phyloP scores from a whole-genome alignment of 176 grass and related monocot genomes.

The Phyllostachys edulis region DNA sequence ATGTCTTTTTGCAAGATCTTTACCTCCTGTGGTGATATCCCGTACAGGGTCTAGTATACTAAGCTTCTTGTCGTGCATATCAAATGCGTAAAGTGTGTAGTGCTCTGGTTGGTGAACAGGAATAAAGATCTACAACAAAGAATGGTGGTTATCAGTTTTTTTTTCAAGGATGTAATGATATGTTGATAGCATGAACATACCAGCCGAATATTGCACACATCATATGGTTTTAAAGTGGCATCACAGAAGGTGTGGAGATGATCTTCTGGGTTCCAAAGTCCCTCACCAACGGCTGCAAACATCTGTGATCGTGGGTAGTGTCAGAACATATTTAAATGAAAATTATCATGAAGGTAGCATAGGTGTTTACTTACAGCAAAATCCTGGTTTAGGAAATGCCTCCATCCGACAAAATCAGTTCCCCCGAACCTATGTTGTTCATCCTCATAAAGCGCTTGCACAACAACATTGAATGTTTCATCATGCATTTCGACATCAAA shows the following conservation, averaged over 20 bases:
- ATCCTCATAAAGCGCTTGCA: background rate
- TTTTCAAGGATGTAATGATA: accelerated
- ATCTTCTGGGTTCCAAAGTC: background rate
- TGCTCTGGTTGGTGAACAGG: background rate
- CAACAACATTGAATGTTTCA: background rate
- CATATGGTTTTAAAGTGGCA: background rate
- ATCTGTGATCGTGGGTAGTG: background rate
- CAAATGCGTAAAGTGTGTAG: background rate
- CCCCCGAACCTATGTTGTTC: background rate
- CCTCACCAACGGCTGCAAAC: background rate
- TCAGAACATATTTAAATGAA: background rate
- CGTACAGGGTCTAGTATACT: background rate
- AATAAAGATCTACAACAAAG: background rate
- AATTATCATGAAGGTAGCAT: accelerated
- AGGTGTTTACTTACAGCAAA: background rate
- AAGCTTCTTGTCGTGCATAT: background rate
- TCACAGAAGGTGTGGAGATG: background rate
- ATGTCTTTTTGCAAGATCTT: background rate
- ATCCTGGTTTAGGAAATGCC: background rate
- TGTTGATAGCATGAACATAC: accelerated
- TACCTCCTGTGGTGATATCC: accelerated
- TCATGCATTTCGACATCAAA: background rate
- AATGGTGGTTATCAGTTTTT: too few relatives aligned
- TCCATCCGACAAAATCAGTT: background rate
- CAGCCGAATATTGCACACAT: background rate